These are phyloP conservation scores for Coemansia reversa DNA, from an alignment of 192 early-diverging fungal genomes.

Conservation along the genomic window DNA sequence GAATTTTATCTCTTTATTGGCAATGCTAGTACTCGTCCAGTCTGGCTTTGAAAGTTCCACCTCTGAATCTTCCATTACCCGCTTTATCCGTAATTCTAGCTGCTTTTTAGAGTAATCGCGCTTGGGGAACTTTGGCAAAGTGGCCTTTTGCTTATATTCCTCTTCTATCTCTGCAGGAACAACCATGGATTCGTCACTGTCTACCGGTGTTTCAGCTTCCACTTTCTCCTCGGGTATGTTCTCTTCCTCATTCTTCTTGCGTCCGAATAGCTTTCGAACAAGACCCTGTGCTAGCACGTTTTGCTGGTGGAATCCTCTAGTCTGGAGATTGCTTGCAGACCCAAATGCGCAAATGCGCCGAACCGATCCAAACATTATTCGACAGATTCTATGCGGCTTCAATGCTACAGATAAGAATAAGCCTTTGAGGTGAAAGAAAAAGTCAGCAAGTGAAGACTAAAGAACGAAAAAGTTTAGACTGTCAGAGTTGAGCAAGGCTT, in stretches of 20 bases:
- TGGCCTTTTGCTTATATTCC: neutral
- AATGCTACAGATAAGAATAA: neutral
- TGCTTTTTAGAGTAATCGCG: constrained; percentile 17
- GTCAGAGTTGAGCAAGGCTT: neutral
- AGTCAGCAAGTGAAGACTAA: neutral
- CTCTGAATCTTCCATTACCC: constrained; percentile 11
- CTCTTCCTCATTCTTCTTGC: constrained; percentile 19
- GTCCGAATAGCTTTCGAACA: constrained; percentile 37
- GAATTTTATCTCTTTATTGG: constrained; percentile 28
- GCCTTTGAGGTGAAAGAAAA: neutral
- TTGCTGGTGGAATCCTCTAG: constrained; percentile 30
- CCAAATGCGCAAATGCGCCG: constrained; percentile 1
- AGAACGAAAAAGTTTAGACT: no score
- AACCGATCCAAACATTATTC: constrained; percentile 17
- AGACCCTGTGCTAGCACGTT: constrained; percentile 16
- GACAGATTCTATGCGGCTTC: neutral
- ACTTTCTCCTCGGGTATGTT: constrained; percentile 3
- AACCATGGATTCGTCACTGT: neutral
- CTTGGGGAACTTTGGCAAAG: constrained; percentile 30
- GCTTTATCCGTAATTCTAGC: constrained; percentile 18
- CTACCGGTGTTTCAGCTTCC: neutral
- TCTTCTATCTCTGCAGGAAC: neutral
- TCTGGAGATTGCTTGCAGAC: neutral
- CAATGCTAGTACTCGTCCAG: constrained; percentile 42
- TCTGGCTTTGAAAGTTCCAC: constrained; percentile 19